These are phyloP conservation scores for Monosporozyma solicola DNA, from an alignment of 805 yeast species.

Conservation along the genomic window DNA sequence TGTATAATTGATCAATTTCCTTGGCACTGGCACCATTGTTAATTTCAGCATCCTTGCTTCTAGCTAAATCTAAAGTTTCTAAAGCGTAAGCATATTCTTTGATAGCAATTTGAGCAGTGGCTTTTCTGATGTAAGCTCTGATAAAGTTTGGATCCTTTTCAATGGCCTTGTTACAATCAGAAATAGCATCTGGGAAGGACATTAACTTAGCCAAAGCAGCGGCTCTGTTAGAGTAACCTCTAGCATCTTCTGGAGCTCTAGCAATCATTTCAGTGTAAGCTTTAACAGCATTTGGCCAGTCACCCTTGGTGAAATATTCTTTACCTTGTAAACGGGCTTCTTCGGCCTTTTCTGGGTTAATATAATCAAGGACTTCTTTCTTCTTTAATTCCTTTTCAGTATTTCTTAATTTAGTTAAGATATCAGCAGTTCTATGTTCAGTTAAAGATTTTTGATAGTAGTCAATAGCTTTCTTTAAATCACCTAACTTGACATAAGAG, in stretches of 20 bases:
- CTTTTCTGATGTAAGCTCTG: constrained; percentile 95
- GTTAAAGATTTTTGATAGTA: constrained; percentile 84
- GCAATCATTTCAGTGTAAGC: constrained; percentile 93
- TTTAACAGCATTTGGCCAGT: constrained; percentile 94
- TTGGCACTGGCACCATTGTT: constrained; percentile 49
- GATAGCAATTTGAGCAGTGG: constrained; percentile 86
- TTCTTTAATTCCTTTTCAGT: constrained; percentile 80
- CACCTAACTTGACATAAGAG: constrained; percentile 64
- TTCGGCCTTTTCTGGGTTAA: constrained; percentile 89
- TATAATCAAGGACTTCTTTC: constrained; percentile 65
- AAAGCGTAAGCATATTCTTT: constrained; percentile 75
- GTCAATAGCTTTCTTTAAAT: constrained; percentile 64
- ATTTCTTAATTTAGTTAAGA: constrained; percentile 74
- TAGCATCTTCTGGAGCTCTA: constrained; percentile 93
- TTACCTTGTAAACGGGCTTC: constrained; percentile 91
- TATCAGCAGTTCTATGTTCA: constrained; percentile 95
- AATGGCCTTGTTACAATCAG: constrained; percentile 87
- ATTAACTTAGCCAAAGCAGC: constrained; percentile 90
- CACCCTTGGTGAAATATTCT: constrained; percentile 77
- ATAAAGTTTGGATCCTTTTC: constrained; percentile 79
- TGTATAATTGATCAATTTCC: constrained; percentile 76
- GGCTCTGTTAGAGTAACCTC: constrained; percentile 97
- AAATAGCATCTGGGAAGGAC: constrained; percentile 95
- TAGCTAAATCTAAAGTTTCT: constrained; percentile 73
- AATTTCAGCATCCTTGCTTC: constrained; percentile 58